Base-by-base conservation (phyloP, 176 grass and related monocot genomes). In the Bonia amplexicaulis region DNA sequence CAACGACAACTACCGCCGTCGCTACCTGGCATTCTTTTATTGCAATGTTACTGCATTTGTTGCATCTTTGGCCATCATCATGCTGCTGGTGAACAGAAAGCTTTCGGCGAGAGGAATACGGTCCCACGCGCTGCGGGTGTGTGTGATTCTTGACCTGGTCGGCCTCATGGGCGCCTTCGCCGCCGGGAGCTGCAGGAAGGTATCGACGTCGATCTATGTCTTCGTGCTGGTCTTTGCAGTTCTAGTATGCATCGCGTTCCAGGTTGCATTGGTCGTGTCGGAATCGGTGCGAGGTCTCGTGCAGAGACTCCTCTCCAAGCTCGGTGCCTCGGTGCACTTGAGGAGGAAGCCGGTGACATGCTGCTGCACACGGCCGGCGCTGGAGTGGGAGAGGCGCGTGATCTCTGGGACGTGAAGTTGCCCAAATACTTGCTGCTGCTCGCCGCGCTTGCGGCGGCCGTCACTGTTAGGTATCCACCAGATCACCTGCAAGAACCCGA, bases 121-220 rank as follows among this genome's bases (percentile, higher is more conserved):
- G 26, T 80, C 73, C 17, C 0, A 81, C n/a, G 60, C 66, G 0
- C 77, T 91, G 54, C 72, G 52, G 25, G 73, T 85, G 29, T 79
- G 77, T 46, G 67, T 89, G 64, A 45, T 82, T 2, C 76, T 88
- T n/a, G 85, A 47, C 46, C 83, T 92, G 13, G 3, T 81, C 16
- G 87, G 82, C 13, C 76, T 92, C 47, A 78, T 85, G 90, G 90
- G 80, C 23, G 86, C 86, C n/a, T 92, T 79, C 40, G 78, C 86
- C 6, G 71, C 81, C 4, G 86, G 90, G 4, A 88, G 85, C 61
- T 62, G 76, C 47, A 74, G 89, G 76, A 88, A 80, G 68, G 85
- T 91, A 33, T 84, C 80, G 17, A 87, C 89, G 25, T 88, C 89
- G 62, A 81, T 88, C 37, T 91, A 91, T 25, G 69, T 91, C 54